Conservation (phyloP, 495 filamentous ascomycete genomes). For the Elaphomyces granulatus region DNA sequence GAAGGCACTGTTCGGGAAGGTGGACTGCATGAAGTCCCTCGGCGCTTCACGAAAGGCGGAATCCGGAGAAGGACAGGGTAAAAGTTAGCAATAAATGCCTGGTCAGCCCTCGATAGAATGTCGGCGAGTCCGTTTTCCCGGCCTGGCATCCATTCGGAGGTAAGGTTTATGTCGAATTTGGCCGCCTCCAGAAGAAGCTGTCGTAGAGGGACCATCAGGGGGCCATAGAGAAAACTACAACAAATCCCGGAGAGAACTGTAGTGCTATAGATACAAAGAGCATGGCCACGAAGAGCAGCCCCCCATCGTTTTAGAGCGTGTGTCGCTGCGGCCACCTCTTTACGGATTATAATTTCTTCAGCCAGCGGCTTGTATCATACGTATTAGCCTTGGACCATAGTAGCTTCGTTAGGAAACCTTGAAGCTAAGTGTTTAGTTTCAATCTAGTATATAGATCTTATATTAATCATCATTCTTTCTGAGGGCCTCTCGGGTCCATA, state of each 20-base stretch:
- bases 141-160: background rate
- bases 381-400: too few species aligned
- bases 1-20: too few species aligned
- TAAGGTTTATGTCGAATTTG: background rate
- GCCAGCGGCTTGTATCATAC: too few species aligned
- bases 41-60: background rate
- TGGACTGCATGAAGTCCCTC: too few species aligned
- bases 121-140: too few species aligned
- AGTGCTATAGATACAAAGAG: background rate
- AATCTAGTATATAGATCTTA: too few species aligned
- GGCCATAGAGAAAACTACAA: background rate
- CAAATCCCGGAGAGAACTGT: background rate
- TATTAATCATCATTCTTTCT: too few species aligned
- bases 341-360: background rate
- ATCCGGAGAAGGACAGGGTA: background rate
- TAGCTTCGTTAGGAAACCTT: too few species aligned
- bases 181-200: too few species aligned
- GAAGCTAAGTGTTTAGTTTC: too few species aligned
- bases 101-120: background rate
- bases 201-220: too few species aligned
- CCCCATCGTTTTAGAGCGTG: background rate
- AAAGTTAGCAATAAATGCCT: background rate
- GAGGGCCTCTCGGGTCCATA: too few species aligned
- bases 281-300: background rate
- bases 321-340: background rate